A percentile compares a stretch with the other conserved stretches of the same genome.
These are phyloP conservation scores for Gaultheria prostrata DNA, from an alignment of 148 eudicot genomes.

Conservation along the genomic window DNA sequence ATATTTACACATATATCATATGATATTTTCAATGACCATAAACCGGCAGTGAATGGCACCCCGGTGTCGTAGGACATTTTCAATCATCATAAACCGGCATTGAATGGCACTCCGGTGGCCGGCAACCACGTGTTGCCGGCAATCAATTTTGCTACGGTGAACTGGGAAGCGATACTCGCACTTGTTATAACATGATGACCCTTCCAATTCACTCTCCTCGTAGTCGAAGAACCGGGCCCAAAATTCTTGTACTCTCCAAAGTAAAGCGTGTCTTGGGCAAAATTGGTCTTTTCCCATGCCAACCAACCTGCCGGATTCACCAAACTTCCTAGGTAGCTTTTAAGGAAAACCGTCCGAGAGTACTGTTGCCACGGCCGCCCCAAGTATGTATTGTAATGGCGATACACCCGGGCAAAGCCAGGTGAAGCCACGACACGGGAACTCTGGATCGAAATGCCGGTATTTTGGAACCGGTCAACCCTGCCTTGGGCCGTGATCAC, in stretches of 20 bases:
- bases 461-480: conserved; percentile 37
- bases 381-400: conserved; percentile 15
- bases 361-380: conserved; percentile 29
- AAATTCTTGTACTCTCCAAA: conserved; percentile 35
- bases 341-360: conserved; percentile 22
- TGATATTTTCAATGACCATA: too few relatives aligned
- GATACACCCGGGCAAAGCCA: neutral
- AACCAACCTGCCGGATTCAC: conserved; percentile 32
- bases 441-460: conserved; percentile 42
- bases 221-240: conserved; percentile 33
- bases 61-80: neutral
- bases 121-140: conserved; percentile 39
- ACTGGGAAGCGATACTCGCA: conserved; percentile 19
- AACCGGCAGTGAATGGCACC: too few relatives aligned
- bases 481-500: conserved; percentile 47
- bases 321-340: conserved; percentile 18
- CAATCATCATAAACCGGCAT: conserved; percentile 24
- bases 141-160: conserved; percentile 27
- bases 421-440: conserved; percentile 29
- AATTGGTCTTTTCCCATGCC: conserved; percentile 21
- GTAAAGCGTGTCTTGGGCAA: conserved; percentile 27
- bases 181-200: conserved; percentile 27
- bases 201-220: conserved; percentile 31
- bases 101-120: conserved; percentile 34
- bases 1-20: neutral